These are phyloP conservation scores for Coniosporium tulheliwenetii DNA, from an alignment of 2,329 filamentous ascomycete species.

Conservation along the genomic window DNA sequence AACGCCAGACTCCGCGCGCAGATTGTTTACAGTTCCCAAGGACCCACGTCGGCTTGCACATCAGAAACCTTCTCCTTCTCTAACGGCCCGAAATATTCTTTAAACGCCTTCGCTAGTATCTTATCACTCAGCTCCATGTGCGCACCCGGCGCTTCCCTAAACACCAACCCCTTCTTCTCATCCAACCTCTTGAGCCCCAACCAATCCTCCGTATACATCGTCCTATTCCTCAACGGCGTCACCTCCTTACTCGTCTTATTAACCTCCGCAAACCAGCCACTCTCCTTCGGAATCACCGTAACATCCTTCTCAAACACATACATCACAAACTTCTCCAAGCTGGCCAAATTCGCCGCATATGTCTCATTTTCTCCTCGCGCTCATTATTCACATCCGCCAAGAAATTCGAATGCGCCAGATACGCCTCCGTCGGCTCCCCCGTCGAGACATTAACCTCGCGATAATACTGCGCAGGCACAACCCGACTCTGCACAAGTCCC, in stretches of 20 bases:
- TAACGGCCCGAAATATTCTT: slow-evolving; percentile 45
- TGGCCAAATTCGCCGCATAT: slow-evolving; percentile 57
- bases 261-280: slow-evolving; percentile 78
- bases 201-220: slow-evolving; percentile 84
- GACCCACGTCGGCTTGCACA: not conserved
- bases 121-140: slow-evolving; percentile 71
- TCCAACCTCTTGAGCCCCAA: slow-evolving; percentile 70
- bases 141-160: slow-evolving; percentile 54
- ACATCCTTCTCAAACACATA: slow-evolving; percentile 77
- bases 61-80: slow-evolving; percentile 7
- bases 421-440: slow-evolving; percentile 40
- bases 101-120: slow-evolving; percentile 49
- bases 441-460: slow-evolving; percentile 48
- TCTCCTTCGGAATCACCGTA: slow-evolving; percentile 80
- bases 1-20: no score
- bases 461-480: slow-evolving; percentile 94
- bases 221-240: slow-evolving; percentile 51
- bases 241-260: slow-evolving; percentile 48
- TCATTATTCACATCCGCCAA: slow-evolving; percentile 96
- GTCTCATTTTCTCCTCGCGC: slow-evolving; percentile 52
- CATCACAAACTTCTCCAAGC: slow-evolving; percentile 68
- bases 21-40: not conserved
- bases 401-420: slow-evolving; percentile 72
- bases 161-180: slow-evolving; percentile 61
- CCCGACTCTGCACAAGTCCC: slow-evolving; percentile 54